Evolutionary conservation across 345 rosid genomes (phyloP).

Genomic region (Ceriops zippeliana): DNA sequence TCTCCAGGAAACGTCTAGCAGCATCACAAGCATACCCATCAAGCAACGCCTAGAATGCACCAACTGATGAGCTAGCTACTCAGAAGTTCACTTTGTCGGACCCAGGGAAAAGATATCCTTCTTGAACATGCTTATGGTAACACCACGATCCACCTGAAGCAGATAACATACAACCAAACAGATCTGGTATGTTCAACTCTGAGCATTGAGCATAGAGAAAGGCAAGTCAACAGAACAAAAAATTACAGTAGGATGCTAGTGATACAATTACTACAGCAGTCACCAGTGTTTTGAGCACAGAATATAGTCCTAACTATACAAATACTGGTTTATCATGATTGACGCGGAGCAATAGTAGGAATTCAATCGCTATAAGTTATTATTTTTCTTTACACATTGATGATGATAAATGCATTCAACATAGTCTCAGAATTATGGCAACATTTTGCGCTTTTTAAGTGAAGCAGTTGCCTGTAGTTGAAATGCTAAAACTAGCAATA

Average conservation of each 20-base stretch:
- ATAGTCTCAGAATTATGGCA: constrained; percentile 1
- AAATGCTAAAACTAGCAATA: neutral
- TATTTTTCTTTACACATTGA: constrained; percentile 8
- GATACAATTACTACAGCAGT: neutral
- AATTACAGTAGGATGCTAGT: neutral
- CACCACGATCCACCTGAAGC: neutral
- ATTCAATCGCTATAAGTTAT: constrained; percentile 1
- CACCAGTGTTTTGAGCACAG: too few relatives aligned
- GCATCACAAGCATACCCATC: neutral
- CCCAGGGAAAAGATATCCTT: neutral
- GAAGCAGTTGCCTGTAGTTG: neutral
- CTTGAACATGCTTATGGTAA: neutral
- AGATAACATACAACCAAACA: neutral
- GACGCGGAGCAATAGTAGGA: neutral
- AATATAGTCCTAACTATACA: neutral
- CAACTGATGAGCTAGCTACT: neutral
- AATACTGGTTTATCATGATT: neutral
- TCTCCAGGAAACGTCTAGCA: constrained; percentile 3
- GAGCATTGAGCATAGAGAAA: neutral
- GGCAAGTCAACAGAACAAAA: neutral
- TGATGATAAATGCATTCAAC: neutral
- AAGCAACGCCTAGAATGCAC: neutral
- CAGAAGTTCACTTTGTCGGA: neutral
- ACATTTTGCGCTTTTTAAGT: neutral
- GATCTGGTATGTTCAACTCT: neutral